Evolutionary conservation across 2,329 filamentous ascomycete genomes (phyloP), one percentile per base, ranked within the genome.

Genomic region (Pseudogymnoascus sp.): DNA sequence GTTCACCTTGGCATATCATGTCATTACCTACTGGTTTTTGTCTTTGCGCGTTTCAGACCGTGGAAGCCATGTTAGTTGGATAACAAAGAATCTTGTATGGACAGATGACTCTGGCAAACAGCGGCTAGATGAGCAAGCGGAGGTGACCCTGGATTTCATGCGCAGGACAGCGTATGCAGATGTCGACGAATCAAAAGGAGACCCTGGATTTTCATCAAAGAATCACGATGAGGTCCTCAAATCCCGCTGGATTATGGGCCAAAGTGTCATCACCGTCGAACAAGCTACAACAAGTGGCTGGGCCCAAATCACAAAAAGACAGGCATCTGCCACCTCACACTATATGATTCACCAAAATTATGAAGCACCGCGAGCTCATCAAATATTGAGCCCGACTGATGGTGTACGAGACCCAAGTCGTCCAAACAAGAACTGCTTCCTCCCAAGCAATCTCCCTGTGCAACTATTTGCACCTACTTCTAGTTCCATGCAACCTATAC

Each of bases 21-120:
- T 96, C 69, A 93, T 99, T 68, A 89, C 92, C 1, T 97, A 96
- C 73, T 99, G 95, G 95, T 99, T 97, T 73, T 81, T 99, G 69
- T 90, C 92, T 0, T 75, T 99, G 69, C 93, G 91, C 71, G 82
- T 96, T 61, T 85, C 88, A 39, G 92, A 97, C 72, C 87, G 95
- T 61, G 85, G 88, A 36, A 90, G 86, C 66, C 88, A 96, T 68
- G 92, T 97, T 61, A 86, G 86, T 29, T 96, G 91, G 90, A 96
- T 99, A 67, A 88, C 90, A 10, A 91, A 88, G 71, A 91, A 91
- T 67, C 81, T 99, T 11, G 80, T 84, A 8, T 93, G 93, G 69
- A 88, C 83, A 7, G 91, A 96, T 71, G 83, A 84, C 23, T 84
- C 88, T 64, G 91, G 91, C 14, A 85, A 84, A 42, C 86, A 91